Evolutionary conservation across 768 basidiomycete genomes (phyloP).

Genomic region (Rhizopogon vesiculosus): DNA sequence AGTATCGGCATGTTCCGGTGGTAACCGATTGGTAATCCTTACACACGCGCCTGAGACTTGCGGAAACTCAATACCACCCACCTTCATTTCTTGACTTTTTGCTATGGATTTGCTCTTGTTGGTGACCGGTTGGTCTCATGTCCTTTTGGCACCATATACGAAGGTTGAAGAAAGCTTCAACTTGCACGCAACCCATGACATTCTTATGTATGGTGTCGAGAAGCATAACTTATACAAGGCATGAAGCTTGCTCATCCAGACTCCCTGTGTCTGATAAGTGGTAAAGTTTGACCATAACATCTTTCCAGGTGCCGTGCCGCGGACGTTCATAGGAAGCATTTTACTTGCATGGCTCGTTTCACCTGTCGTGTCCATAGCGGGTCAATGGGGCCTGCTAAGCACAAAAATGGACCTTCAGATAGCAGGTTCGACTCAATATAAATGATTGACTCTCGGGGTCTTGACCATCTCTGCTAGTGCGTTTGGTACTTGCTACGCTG

Average conservation of each 20-base stretch:
- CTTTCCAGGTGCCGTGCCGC: slow-evolving; percentile 86
- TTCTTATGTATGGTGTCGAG: slow-evolving; percentile 68
- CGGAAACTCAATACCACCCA: background rate
- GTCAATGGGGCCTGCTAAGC: slow-evolving; percentile 35
- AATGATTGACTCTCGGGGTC: background rate
- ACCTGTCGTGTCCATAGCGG: slow-evolving; percentile 43
- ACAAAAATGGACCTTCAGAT: slow-evolving; percentile 71
- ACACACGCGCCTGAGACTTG: too few relatives aligned
- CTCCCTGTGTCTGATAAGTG: background rate
- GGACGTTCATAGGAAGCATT: slow-evolving; percentile 80
- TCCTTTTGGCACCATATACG: slow-evolving; percentile 78
- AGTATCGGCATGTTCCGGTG: too few relatives aligned
- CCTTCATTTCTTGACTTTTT: slow-evolving; percentile 8
- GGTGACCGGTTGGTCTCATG: slow-evolving; percentile 54
- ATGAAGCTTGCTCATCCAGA: background rate
- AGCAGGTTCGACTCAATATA: slow-evolving; percentile 41
- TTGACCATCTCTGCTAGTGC: slow-evolving; percentile 41
- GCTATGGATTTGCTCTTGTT: slow-evolving; percentile 49
- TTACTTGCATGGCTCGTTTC: slow-evolving; percentile 55
- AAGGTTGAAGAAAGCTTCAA: slow-evolving; percentile 99
- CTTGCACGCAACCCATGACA: slow-evolving; percentile 87
- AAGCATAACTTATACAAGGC: slow-evolving; percentile 34
- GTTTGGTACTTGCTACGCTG: slow-evolving; percentile 62
- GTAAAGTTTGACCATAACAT: slow-evolving; percentile 83
- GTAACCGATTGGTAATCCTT: too few relatives aligned